Evolutionary conservation across 441 rosid species (phyloP), one percentile per base, ranked within the genome.

Genomic region (Codiaeum variegatum): DNA sequence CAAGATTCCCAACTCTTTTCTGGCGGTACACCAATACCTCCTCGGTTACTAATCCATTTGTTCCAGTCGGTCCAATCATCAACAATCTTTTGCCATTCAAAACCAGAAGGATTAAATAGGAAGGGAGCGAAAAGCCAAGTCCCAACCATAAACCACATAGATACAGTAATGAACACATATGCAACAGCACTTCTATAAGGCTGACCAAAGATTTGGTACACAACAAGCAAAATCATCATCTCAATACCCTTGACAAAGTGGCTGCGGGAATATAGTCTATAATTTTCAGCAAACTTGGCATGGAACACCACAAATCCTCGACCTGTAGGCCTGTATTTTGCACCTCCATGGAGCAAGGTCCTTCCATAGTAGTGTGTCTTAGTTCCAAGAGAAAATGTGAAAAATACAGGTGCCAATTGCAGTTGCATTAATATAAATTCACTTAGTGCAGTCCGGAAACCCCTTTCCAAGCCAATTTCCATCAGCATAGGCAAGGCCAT

Each of bases 1-100:
- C 99, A 96, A 0, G 99, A 96, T 77, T 96, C 99, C 99, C 99
- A 96, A 81, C 99, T 93, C 78, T 93, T 93, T 75, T 89, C 97
- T n/a, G 98, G 86, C 0, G 93, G 93, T 23, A 96, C 98, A 76
- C 99, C 99, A 23, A 93, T 93, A 62, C 99, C 99, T 6, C 99
- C 99, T 16, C 84, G 79, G 80, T 93, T 96, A 67, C 86, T 86
- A 52, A 93, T 89, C 99, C 99, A 96, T 81, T 93, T 96, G 78
- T 91, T 93, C 99, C 99, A 96, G 76, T 96, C 99, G 74, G 97
- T 90, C 99, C 99, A 96, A 76, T 96, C 99, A 79, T 96, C 99
- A 74, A 96, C 89, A 68, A 93, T 96, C 74, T 96, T 96, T 85
- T 96, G 99, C 99, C 99, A 96, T 80, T 96, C 98, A 49, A 96